phyloP scores from a whole-genome alignment of 2,329 filamentous ascomycete genomes.

The Epichloe baconii region DNA sequence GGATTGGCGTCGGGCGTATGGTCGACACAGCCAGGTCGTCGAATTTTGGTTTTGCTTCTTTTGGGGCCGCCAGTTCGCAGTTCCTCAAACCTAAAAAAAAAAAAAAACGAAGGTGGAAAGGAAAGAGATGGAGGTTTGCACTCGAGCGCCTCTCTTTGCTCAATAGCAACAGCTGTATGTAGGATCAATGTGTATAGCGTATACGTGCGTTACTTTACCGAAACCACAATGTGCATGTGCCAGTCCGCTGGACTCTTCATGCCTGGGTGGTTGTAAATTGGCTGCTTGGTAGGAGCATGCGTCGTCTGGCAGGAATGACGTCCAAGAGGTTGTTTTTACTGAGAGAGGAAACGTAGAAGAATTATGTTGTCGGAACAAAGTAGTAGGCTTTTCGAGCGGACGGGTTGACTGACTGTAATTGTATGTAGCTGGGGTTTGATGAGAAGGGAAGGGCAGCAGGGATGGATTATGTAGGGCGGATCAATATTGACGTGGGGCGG shows the following conservation, averaged over 20 bases:
- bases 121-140: not conserved
- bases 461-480: no score
- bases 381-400: no score
- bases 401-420: no score
- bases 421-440: no score
- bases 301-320: not conserved
- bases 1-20: conserved; percentile 1
- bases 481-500: no score
- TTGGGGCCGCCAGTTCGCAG: not conserved
- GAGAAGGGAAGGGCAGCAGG: no score
- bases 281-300: not conserved
- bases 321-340: not conserved
- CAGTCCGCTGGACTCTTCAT: no score
- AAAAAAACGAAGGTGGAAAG: not conserved
- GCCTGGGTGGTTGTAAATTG: no score
- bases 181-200: conserved; percentile 2
- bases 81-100: not conserved
- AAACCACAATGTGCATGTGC: not conserved
- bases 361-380: no score
- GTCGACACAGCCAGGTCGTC: not conserved
- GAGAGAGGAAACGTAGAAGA: no score
- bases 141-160: not conserved
- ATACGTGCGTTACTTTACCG: no score
- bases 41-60: not conserved
- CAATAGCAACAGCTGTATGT: not conserved